These are phyloP conservation scores for Diplogelasinospora grovesii DNA, from an alignment of 495 filamentous ascomycete species.

Conservation along the genomic window DNA sequence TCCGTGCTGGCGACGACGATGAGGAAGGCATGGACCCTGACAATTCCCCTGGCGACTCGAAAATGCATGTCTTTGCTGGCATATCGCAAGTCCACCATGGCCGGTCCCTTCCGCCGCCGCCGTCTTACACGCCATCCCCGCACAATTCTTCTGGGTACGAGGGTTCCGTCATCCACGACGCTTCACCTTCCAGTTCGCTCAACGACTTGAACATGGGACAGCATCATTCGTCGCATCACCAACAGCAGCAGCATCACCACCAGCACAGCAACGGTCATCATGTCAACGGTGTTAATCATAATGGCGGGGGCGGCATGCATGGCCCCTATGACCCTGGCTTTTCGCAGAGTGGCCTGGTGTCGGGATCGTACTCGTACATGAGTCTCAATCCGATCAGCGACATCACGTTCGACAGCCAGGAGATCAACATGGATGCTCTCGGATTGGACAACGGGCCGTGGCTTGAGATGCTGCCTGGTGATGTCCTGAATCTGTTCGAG, in stretches of 20 bases:
- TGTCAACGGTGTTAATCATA: not conserved
- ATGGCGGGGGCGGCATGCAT: not conserved
- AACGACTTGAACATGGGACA: slow-evolving; percentile 12
- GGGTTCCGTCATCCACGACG: slow-evolving; percentile 20
- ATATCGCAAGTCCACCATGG: slow-evolving; percentile 11
- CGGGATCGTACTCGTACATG: slow-evolving; percentile 37
- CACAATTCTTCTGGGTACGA: slow-evolving; percentile 31
- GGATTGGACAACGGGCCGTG: slow-evolving; percentile 25
- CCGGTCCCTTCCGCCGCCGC: slow-evolving; percentile 14
- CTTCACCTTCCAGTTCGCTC: slow-evolving; percentile 29
- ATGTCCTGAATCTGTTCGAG: slow-evolving; percentile 22
- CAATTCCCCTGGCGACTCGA: slow-evolving; percentile 17
- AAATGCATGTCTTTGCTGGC: slow-evolving; percentile 16
- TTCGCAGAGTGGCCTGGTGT: slow-evolving; percentile 31
- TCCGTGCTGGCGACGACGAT: slow-evolving; percentile 28
- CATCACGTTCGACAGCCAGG: slow-evolving; percentile 64
- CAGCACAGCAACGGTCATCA: slow-evolving; percentile 7
- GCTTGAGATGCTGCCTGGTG: slow-evolving; percentile 22
- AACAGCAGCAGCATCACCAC: slow-evolving; percentile 4
- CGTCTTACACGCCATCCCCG: slow-evolving; percentile 19
- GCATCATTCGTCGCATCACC: slow-evolving; percentile 10
- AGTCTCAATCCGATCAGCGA: slow-evolving; percentile 41
- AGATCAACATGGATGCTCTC: slow-evolving; percentile 51
- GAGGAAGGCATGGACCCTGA: slow-evolving; percentile 15
- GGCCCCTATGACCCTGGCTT: slow-evolving; percentile 23